phyloP scores from a whole-genome alignment of 2,329 filamentous ascomycete species.

The Fusarium sp. region DNA sequence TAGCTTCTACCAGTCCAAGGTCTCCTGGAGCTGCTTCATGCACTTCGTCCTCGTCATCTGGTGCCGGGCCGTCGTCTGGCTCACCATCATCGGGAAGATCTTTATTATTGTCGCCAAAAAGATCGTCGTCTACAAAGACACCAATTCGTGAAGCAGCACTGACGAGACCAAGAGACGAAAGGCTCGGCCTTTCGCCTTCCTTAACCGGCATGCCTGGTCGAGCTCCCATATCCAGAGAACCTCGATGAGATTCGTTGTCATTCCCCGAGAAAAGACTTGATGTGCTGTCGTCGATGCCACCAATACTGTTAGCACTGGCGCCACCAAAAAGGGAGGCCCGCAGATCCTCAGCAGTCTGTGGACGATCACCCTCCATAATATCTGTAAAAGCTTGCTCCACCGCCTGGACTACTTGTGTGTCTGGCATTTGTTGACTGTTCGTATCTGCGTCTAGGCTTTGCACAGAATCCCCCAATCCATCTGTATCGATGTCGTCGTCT shows the following conservation, averaged over 20 bases:
- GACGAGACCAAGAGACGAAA: constrained; percentile 91
- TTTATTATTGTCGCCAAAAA: constrained; percentile 90
- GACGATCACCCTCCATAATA: constrained; percentile 85
- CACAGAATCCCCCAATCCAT: constrained; percentile 77
- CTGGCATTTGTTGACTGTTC: constrained; percentile 68
- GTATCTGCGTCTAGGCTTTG: constrained; percentile 82
- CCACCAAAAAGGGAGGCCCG: constrained; percentile 73
- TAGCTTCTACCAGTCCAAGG: constrained; percentile 91
- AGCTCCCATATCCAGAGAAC: constrained; percentile 68
- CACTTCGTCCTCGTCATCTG: constrained; percentile 81
- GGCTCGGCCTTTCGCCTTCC: constrained; percentile 79
- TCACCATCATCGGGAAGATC: constrained; percentile 89
- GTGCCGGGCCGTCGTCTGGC: constrained; percentile 67
- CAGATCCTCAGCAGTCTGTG: constrained; percentile 73
- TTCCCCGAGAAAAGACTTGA: constrained; percentile 65
- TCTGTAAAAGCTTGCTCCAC: constrained; percentile 93
- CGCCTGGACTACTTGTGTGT: constrained; percentile 87
- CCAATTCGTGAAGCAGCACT: constrained; percentile 88
- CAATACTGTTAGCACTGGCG: constrained; percentile 35
- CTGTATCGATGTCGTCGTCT: constrained; percentile 81
- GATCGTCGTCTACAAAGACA: constrained; percentile 92
- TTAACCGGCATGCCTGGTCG: constrained; percentile 55
- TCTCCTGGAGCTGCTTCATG: constrained; percentile 96
- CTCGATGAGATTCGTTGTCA: constrained; percentile 72
- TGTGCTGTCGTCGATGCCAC: constrained; percentile 52